phyloP scores from a whole-genome alignment of 1,139 yeast genomes.

The Magnusiomyces suaveolens region DNA sequence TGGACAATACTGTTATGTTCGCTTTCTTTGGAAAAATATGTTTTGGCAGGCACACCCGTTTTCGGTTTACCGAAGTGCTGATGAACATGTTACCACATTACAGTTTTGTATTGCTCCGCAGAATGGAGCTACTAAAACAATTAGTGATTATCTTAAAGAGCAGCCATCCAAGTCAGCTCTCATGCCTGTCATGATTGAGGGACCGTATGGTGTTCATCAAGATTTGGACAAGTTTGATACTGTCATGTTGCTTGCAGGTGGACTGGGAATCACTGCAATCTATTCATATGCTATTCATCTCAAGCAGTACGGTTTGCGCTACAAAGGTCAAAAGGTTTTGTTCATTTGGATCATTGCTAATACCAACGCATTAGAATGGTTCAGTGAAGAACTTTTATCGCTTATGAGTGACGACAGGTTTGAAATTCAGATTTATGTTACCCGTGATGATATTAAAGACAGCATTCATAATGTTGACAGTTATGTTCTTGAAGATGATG shows the following conservation, averaged over 20 bases:
- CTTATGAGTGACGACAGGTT: slow-evolving; percentile 9
- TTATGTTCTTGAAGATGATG: neutral
- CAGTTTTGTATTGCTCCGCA: slow-evolving; percentile 30
- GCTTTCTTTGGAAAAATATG: slow-evolving; percentile 36
- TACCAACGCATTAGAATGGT: slow-evolving; percentile 40
- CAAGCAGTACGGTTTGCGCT: slow-evolving; percentile 2
- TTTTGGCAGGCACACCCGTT: slow-evolving; percentile 63
- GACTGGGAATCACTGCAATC: slow-evolving; percentile 57
- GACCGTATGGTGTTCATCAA: slow-evolving; percentile 46
- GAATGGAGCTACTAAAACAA: slow-evolving; percentile 23
- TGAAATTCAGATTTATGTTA: slow-evolving; percentile 17
- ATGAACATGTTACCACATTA: slow-evolving; percentile 18
- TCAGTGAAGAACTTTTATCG: slow-evolving; percentile 25
- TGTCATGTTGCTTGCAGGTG: slow-evolving; percentile 47
- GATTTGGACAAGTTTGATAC: slow-evolving; percentile 45
- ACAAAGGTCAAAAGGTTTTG: slow-evolving; percentile 30
- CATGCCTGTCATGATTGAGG: slow-evolving; percentile 41
- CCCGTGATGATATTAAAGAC: slow-evolving; percentile 9
- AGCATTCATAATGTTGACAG: neutral
- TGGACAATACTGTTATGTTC: slow-evolving; percentile 52
- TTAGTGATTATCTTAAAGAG: slow-evolving; percentile 21
- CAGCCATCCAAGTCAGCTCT: slow-evolving; percentile 15
- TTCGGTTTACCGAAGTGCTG: slow-evolving; percentile 36
- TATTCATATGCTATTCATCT: slow-evolving; percentile 23
- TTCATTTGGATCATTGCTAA: slow-evolving; percentile 47